Percentiles rank a stretch among this genome's conserved stretches.
Evolutionary conservation across 257 asterid genomes (phyloP).

Genomic region (Ajuga chamaepitys): DNA sequence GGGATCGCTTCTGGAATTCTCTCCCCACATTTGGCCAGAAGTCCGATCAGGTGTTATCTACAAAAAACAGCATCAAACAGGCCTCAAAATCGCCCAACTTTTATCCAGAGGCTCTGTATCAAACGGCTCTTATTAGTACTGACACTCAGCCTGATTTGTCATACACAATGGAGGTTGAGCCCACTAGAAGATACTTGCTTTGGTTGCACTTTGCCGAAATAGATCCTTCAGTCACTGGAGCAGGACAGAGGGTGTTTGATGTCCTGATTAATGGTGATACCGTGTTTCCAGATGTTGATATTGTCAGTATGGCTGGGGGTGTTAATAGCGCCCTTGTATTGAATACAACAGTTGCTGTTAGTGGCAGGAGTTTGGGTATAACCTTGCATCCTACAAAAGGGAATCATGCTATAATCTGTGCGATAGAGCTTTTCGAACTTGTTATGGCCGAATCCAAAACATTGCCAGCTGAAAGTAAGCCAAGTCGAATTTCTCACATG

Average conservation of each 20-base stretch:
- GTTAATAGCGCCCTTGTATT: slow-evolving; percentile 66
- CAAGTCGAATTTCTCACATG: slow-evolving; percentile 1
- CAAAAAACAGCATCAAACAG: slow-evolving; percentile 36
- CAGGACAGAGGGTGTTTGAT: slow-evolving; percentile 78
- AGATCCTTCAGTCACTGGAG: slow-evolving; percentile 54
- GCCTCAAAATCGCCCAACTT: slow-evolving; percentile 69
- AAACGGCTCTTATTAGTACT: slow-evolving; percentile 59
- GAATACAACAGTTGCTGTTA: slow-evolving; percentile 63
- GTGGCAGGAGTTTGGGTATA: slow-evolving; percentile 82
- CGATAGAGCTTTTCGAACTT: slow-evolving; percentile 83
- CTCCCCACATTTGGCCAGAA: slow-evolving; percentile 45
- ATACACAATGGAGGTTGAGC: slow-evolving; percentile 76
- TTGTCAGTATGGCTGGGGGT: slow-evolving; percentile 61
- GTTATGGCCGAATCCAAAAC: slow-evolving; percentile 83
- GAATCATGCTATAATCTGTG: slow-evolving; percentile 54
- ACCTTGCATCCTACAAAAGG: slow-evolving; percentile 69
- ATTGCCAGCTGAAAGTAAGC: slow-evolving; percentile 66
- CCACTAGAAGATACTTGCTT: slow-evolving; percentile 71
- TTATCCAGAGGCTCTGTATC: slow-evolving; percentile 82
- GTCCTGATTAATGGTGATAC: slow-evolving; percentile 63
- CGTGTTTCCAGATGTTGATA: slow-evolving; percentile 49
- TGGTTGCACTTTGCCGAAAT: slow-evolving; percentile 98
- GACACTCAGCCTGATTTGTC: slow-evolving; percentile 52
- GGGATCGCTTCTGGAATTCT: slow-evolving; percentile 84
- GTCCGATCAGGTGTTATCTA: slow-evolving; percentile 39